Percentiles rank a stretch among this genome's conserved stretches.
Evolutionary conservation across 2,329 filamentous ascomycete genomes (phyloP).

Genomic region (Fusarium sp.): DNA sequence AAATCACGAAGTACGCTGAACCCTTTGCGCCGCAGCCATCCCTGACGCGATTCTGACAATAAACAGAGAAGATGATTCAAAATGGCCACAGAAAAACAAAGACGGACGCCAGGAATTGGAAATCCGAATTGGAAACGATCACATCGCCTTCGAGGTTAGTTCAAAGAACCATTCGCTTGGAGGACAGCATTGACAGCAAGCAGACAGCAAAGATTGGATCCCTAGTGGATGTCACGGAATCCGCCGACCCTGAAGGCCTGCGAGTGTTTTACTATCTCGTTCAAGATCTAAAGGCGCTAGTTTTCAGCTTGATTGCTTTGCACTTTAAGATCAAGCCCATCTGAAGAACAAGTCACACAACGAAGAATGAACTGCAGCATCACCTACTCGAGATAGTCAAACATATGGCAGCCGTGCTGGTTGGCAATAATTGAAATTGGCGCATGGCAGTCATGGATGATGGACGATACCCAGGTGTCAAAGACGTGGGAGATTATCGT

Average conservation of each 20-base stretch:
- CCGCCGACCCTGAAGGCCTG: slow-evolving; percentile 92
- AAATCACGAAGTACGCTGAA: slow-evolving; percentile 86
- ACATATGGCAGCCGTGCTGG: neutral
- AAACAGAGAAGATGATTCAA: slow-evolving; percentile 91
- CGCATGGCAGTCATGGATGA: neutral
- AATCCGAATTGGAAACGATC: slow-evolving; percentile 91
- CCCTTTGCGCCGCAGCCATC: neutral
- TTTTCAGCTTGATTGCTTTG: slow-evolving; percentile 94
- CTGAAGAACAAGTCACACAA: slow-evolving; percentile 50
- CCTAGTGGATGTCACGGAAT: slow-evolving; percentile 95
- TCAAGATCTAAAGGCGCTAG: slow-evolving; percentile 94
- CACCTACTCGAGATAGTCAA: slow-evolving; percentile 1
- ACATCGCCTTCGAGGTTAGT: slow-evolving; percentile 95
- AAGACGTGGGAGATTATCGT: slow-evolving; percentile 18
- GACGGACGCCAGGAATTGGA: slow-evolving; percentile 97
- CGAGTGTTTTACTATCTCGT: slow-evolving; percentile 99
- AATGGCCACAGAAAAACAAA: slow-evolving; percentile 99
- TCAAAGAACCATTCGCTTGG: neutral
- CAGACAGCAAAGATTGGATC: slow-evolving; percentile 99
- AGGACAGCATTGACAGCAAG: slow-evolving; percentile 27
- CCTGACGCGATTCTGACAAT: slow-evolving; percentile 29
- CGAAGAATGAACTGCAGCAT: slow-evolving; percentile 11
- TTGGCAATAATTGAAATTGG: neutral
- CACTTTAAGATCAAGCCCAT: slow-evolving; percentile 97
- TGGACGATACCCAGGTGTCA: slow-evolving; percentile 35